These are phyloP conservation scores for Elaeis oleifera DNA, from an alignment of 202 grass and related monocot genomes.

Conservation along the genomic window DNA sequence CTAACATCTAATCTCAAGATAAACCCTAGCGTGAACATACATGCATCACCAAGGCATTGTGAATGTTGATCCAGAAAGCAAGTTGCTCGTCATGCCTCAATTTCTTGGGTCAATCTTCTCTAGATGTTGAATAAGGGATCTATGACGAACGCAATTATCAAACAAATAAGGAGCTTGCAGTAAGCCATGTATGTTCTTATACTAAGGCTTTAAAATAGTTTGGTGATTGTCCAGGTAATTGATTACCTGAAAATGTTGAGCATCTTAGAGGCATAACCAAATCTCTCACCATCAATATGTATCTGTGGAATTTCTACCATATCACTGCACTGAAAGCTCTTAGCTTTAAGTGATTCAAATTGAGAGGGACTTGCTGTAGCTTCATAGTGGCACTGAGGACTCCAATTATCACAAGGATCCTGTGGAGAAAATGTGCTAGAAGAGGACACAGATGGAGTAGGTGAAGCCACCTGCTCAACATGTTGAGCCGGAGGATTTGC, in stretches of 20 bases:
- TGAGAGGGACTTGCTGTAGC: conserved; percentile 29
- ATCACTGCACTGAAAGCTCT: conserved; percentile 30
- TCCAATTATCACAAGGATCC: conserved; percentile 48
- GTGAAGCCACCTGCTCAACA: conserved; percentile 30
- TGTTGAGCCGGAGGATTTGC: conserved; percentile 32
- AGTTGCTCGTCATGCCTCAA: conserved; percentile 70
- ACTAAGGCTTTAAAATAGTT: not conserved
- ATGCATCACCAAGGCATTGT: conserved; percentile 98
- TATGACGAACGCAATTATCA: conserved; percentile 11
- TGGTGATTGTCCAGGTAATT: not conserved
- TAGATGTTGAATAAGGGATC: conserved; percentile 62
- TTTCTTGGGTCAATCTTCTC: conserved; percentile 82
- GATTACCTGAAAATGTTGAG: conserved; percentile 71
- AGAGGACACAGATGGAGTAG: conserved; percentile 63
- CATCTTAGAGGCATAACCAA: conserved; percentile 90
- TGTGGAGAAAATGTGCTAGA: conserved; percentile 61
- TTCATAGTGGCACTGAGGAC: conserved; percentile 38
- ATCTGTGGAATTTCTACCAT: conserved; percentile 61
- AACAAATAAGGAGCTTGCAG: too few relatives aligned
- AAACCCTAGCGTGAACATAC: conserved; percentile 27
- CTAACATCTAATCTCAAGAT: too few relatives aligned
- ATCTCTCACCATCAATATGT: conserved; percentile 78
- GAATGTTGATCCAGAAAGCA: conserved; percentile 96
- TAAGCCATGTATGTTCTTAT: too few relatives aligned
- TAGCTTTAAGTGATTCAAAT: conserved; percentile 41